Percentiles rank a stretch among this genome's conserved stretches.
Evolutionary conservation across 495 filamentous ascomycete species (phyloP).

Genomic region (Cetradonia linearis): DNA sequence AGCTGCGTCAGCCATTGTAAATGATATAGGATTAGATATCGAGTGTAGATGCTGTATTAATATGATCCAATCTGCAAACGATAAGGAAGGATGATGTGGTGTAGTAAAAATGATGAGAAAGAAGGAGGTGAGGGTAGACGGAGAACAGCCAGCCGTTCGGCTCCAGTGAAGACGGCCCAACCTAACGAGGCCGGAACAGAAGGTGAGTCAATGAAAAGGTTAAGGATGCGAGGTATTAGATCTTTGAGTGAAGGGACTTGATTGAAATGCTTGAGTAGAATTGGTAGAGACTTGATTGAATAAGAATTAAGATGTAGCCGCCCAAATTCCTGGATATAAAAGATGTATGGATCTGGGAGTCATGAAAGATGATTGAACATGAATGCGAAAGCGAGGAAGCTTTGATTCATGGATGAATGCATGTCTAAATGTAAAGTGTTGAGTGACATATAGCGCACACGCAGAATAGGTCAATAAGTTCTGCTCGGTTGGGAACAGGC

Average conservation of each 20-base stretch:
- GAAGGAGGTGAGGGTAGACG: conserved; percentile 1
- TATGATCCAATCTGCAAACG: not conserved
- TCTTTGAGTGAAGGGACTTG: not conserved
- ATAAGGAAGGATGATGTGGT: no score
- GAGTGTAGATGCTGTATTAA: not conserved
- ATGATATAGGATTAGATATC: not conserved
- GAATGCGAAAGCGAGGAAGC: not conserved
- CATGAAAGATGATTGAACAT: not conserved
- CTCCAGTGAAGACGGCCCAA: not conserved
- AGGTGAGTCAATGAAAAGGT: not conserved
- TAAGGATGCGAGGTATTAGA: not conserved
- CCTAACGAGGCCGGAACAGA: no score
- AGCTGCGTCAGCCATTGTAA: conserved; percentile 22
- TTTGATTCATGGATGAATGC: not conserved
- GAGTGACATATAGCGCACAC: conserved; percentile 13
- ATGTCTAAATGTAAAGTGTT: not conserved
- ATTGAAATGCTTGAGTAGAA: not conserved
- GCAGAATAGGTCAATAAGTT: conserved; percentile 8
- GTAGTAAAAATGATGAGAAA: not conserved
- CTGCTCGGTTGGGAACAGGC: conserved; percentile 14
- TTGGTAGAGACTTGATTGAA: not conserved
- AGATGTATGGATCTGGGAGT: conserved; percentile 11
- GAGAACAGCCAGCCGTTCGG: not conserved
- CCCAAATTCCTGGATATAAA: not conserved
- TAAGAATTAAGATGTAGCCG: not conserved